These are phyloP conservation scores for Pseudogymnoascus sp. DNA, from an alignment of 2,329 filamentous ascomycete genomes.

Conservation along the genomic window DNA sequence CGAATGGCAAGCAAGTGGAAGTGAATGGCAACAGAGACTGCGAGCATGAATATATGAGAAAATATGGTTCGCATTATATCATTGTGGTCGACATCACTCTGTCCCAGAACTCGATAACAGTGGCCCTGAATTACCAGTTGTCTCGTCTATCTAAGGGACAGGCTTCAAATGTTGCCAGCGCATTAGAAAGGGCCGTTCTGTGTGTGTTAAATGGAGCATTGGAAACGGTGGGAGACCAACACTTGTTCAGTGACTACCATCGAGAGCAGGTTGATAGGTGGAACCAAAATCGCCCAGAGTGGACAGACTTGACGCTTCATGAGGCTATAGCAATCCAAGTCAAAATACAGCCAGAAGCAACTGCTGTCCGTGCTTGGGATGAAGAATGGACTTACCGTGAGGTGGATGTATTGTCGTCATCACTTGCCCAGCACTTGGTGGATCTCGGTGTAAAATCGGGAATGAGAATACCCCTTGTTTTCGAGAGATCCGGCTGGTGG, in stretches of 20 bases:
- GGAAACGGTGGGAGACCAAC: neutral
- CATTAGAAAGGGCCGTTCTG: neutral
- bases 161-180: conserved; percentile 2
- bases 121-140: neutral
- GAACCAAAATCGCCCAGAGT: conserved; percentile 7
- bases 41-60: neutral
- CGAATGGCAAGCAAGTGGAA: neutral
- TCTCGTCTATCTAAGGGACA: neutral
- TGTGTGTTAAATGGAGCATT: neutral
- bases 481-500: conserved; percentile 20
- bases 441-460: conserved; percentile 13
- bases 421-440: conserved; percentile 13
- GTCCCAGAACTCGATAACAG: neutral
- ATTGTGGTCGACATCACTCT: neutral
- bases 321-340: conserved; percentile 13
- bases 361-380: conserved; percentile 19
- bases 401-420: conserved; percentile 13
- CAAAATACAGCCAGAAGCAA: conserved; percentile 9
- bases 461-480: conserved; percentile 17
- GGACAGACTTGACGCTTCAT: conserved; percentile 10
- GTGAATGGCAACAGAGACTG: neutral
- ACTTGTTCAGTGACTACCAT: neutral
- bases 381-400: conserved; percentile 15
- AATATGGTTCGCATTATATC: conserved; percentile 2
- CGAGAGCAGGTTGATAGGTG: neutral